These are phyloP conservation scores for Yamadazyma sp. DNA, from an alignment of 1,139 yeast species.

Conservation along the genomic window DNA sequence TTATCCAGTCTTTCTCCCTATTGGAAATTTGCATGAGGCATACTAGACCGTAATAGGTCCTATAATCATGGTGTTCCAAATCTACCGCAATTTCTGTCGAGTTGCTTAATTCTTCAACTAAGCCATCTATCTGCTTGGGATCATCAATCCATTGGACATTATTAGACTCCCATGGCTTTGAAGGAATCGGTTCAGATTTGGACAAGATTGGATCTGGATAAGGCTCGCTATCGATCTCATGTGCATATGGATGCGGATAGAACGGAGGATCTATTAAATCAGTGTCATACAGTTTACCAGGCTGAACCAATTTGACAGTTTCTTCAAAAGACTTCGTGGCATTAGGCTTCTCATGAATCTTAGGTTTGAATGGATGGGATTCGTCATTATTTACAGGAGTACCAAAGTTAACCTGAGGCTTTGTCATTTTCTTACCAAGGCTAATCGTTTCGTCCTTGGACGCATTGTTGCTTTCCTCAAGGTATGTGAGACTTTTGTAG, in stretches of 20 bases:
- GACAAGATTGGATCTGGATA: constrained; percentile 63
- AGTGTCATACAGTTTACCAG: constrained; percentile 28
- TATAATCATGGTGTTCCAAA: constrained; percentile 91
- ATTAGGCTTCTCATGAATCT: constrained; percentile 69
- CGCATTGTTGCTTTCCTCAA: constrained; percentile 42
- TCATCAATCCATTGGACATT: constrained; percentile 73
- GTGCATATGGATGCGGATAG: constrained; percentile 78
- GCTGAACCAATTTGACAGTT: constrained; percentile 36
- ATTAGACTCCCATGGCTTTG: constrained; percentile 65
- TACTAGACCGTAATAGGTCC: constrained; percentile 88
- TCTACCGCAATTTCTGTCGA: constrained; percentile 85
- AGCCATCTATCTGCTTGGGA: constrained; percentile 45
- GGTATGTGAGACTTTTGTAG: constrained; percentile 37
- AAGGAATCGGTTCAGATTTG: constrained; percentile 50
- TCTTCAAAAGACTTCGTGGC: constrained; percentile 57
- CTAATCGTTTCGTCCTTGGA: constrained; percentile 30
- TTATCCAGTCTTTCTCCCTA: constrained; percentile 76
- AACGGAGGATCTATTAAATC: constrained; percentile 52
- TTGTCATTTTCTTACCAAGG: constrained; percentile 48
- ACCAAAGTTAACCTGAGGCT: constrained; percentile 72
- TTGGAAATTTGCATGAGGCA: constrained; percentile 93
- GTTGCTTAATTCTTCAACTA: constrained; percentile 54
- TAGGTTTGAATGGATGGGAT: constrained; percentile 72
- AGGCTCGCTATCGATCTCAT: constrained; percentile 69
- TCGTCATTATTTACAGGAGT: constrained; percentile 68